Base-by-base conservation (phyloP, 257 asterid species). In the Scutellaria baicalensis region DNA sequence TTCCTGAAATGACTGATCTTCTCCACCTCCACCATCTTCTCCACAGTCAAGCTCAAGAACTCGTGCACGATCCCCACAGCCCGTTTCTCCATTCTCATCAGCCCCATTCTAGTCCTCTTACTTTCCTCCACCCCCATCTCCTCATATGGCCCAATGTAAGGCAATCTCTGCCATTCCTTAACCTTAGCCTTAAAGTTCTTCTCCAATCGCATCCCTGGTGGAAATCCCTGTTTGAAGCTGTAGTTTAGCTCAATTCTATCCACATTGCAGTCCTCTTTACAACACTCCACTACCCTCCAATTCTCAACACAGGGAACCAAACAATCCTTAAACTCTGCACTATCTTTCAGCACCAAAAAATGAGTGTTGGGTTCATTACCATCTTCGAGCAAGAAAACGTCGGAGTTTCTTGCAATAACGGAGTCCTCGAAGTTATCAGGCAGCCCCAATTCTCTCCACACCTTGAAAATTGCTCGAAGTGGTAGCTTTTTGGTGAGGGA, bases 1-100 rank as follows among this genome's bases (percentile, higher is more conserved):
- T 84, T 83, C 78, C 96, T 84, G 64, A 93, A 90, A 73, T 93
- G 98, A 72, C 98, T 93, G 56, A 93, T 83, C 92, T 88, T 90
- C 85, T 93, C 96, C 67, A 93, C 96, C 83, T 93, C 98, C 69
- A 88, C 89, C 96, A 87, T 90, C 77, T 90, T 88, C 84, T 93
- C 98, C 79, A 90, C 93, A 1, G 95, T 93, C 85, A 93, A 78
- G 85, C 92, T 88, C 88, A 93, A 80, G 78, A 93, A 87, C 81
- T 93, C 98, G 57, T 93, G 98, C 71, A 88, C 87, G 17, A 90
- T 77, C 68, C 95, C 98, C 68, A 85, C 97, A 0, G 95, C 97
- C 57, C 97, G 77, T 78, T 93, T 93, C 84, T 93, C 98, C 86
- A 78, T 82, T 56, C 80, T 81, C 86, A 66, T 82, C 82, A 44